These are phyloP conservation scores for Sphagnurus paluster DNA, from an alignment of 1,284 basidiomycete genomes.

Conservation along the genomic window DNA sequence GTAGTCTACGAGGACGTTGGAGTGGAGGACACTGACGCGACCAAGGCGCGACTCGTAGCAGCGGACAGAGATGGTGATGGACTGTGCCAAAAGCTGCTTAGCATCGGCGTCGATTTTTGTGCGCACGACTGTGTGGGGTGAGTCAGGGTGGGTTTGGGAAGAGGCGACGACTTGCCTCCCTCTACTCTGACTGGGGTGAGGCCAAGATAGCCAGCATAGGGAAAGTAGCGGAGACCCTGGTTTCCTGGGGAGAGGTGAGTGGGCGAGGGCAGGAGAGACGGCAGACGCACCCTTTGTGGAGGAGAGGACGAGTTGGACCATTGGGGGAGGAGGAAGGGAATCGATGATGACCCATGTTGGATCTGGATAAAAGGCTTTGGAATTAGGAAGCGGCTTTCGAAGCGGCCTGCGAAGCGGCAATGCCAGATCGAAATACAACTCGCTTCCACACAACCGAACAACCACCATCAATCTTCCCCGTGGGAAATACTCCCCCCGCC, in stretches of 20 bases:
- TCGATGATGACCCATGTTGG: conserved; percentile 25
- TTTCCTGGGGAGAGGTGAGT: conserved; percentile 46
- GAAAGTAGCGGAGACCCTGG: conserved; percentile 69
- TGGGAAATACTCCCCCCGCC: conserved; percentile 22
- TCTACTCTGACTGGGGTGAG: conserved; percentile 77
- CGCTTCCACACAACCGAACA: conserved; percentile 32
- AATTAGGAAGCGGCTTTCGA: conserved; percentile 33
- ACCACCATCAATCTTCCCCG: conserved; percentile 25
- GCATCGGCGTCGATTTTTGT: conserved; percentile 71
- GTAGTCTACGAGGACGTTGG: conserved; percentile 67
- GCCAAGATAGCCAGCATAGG: conserved; percentile 75
- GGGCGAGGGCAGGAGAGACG: conserved; percentile 18
- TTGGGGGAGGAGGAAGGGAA: conserved; percentile 33
- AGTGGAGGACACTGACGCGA: conserved; percentile 53
- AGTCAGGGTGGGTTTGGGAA: conserved; percentile 10
- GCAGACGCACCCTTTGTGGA: conserved; percentile 43
- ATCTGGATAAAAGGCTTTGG: conserved; percentile 41
- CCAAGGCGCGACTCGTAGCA: conserved; percentile 77
- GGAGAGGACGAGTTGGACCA: conserved; percentile 66
- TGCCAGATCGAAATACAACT: conserved; percentile 32
- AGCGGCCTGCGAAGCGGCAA: too few relatives aligned
- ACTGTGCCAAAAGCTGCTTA: conserved; percentile 61
- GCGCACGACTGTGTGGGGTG: conserved; percentile 54
- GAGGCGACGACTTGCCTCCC: conserved; percentile 51
- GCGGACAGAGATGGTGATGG: conserved; percentile 65